Evolutionary conservation across 75 land plant genomes (phyloP).

Genomic region (Cryptomeria japonica): DNA sequence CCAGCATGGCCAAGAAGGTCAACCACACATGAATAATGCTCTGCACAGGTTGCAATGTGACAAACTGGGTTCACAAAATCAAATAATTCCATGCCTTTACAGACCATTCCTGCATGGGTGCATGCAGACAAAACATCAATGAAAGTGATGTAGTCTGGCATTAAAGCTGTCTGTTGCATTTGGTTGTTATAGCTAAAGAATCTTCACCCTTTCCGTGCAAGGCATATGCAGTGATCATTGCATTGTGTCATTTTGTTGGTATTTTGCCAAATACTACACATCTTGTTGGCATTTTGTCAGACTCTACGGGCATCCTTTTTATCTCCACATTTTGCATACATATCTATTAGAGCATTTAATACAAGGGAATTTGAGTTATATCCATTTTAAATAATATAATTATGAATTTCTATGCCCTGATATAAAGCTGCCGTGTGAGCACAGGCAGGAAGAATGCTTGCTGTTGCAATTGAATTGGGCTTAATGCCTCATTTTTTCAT

Average conservation of each 20-base stretch:
- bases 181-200: not conserved
- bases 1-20: conserved; percentile 14
- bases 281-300: not conserved
- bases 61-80: not conserved
- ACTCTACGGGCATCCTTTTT: conserved; percentile 12
- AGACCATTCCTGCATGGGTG: not conserved
- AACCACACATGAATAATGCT: conserved; percentile 17
- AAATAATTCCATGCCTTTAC: not conserved
- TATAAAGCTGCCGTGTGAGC: conserved; percentile 19
- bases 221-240: not conserved
- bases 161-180: not conserved
- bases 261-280: no score
- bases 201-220: not conserved
- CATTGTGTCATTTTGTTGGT: not conserved
- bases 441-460: conserved; percentile 22
- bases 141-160: conserved; percentile 1
- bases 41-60: not conserved
- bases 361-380: not conserved
- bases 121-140: not conserved
- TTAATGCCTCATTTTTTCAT: conserved; percentile 22
- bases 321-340: conserved; percentile 23
- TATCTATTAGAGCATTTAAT: conserved; percentile 19
- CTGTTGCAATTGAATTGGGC: conserved; percentile 24
- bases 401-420: conserved; percentile 11
- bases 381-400: not conserved